Percentiles rank a stretch among this genome's conserved stretches.
phyloP scores from a whole-genome alignment of 192 early-diverging fungal genomes.

The Diversispora eburnea region DNA sequence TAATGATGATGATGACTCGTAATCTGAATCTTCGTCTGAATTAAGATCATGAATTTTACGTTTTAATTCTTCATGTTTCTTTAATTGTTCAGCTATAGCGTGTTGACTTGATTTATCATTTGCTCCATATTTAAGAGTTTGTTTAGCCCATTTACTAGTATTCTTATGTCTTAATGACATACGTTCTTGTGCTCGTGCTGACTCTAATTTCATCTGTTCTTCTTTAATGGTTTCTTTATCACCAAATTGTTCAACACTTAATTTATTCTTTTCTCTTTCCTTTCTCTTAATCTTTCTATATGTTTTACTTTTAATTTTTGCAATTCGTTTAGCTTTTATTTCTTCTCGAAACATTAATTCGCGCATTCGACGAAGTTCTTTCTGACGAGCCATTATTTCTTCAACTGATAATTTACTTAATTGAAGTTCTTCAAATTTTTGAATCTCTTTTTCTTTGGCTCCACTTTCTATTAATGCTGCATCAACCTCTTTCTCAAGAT shows the following conservation, averaged over 20 bases:
- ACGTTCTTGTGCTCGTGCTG: slow-evolving; percentile 83
- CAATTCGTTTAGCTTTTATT: slow-evolving; percentile 82
- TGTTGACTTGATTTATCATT: slow-evolving; percentile 63
- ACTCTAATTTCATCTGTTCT: slow-evolving; percentile 65
- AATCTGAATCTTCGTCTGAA: slow-evolving; percentile 54
- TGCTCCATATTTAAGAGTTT: slow-evolving; percentile 62
- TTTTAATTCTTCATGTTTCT: slow-evolving; percentile 70
- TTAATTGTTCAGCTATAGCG: slow-evolving; percentile 82
- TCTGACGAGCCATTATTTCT: slow-evolving; percentile 70
- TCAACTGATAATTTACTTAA: slow-evolving; percentile 79
- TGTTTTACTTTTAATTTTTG: slow-evolving; percentile 97
- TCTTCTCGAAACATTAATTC: slow-evolving; percentile 92
- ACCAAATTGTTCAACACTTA: slow-evolving; percentile 51
- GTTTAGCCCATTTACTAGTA: slow-evolving; percentile 94
- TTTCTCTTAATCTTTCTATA: slow-evolving; percentile 87
- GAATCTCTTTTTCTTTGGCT: slow-evolving; percentile 73
- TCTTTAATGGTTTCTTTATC: slow-evolving; percentile 69
- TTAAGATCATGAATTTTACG: slow-evolving; percentile 75
- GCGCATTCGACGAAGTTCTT: slow-evolving; percentile 85
- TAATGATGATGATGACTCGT: neutral
- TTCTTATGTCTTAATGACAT: slow-evolving; percentile 93
- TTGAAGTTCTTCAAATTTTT: slow-evolving; percentile 81
- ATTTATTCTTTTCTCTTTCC: slow-evolving; percentile 59
- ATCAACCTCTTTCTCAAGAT: slow-evolving; percentile 78
- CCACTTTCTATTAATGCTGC: slow-evolving; percentile 65